These are phyloP conservation scores for Chaetomium olivaceum DNA, from an alignment of 2,329 filamentous ascomycete species.

Conservation along the genomic window DNA sequence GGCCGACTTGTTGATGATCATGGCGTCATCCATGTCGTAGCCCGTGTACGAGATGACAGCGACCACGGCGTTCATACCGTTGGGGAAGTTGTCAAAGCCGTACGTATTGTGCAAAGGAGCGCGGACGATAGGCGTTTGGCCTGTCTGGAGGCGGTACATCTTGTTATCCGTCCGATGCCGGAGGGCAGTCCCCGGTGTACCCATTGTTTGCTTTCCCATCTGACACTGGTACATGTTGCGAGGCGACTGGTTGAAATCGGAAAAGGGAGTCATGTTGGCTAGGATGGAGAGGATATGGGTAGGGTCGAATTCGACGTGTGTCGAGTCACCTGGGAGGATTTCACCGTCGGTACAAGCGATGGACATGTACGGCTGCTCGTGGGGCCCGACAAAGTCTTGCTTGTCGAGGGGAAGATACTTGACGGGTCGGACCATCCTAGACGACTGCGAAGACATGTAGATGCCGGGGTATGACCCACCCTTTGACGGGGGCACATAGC, in stretches of 20 bases:
- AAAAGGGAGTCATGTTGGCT: slow-evolving; percentile 98
- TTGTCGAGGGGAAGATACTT: slow-evolving; percentile 88
- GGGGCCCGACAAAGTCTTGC: slow-evolving; percentile 84
- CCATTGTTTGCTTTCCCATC: slow-evolving; percentile 99
- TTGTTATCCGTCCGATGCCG: slow-evolving; percentile 95
- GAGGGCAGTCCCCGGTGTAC: slow-evolving; percentile 83
- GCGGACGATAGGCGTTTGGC: slow-evolving; percentile 91
- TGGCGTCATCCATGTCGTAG: slow-evolving; percentile 99
- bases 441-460: slow-evolving; percentile 84
- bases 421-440: slow-evolving; percentile 86
- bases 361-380: slow-evolving; percentile 98
- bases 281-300: slow-evolving; percentile 97
- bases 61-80: slow-evolving; percentile 91
- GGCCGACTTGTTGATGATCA: slow-evolving; percentile 98
- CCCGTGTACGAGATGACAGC: slow-evolving; percentile 98
- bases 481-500: slow-evolving; percentile 82
- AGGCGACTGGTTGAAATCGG: slow-evolving; percentile 97
- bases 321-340: slow-evolving; percentile 82
- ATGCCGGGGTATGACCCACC: slow-evolving; percentile 96
- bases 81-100: slow-evolving; percentile 96
- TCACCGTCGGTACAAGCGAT: slow-evolving; percentile 91
- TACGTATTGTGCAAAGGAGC: slow-evolving; percentile 94
- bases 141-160: slow-evolving; percentile 89
- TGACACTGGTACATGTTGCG: slow-evolving; percentile 99
- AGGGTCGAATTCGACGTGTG: slow-evolving; percentile 89